phyloP scores from a whole-genome alignment of 805 yeast species.

The Zygosaccharomyces siamensis region DNA sequence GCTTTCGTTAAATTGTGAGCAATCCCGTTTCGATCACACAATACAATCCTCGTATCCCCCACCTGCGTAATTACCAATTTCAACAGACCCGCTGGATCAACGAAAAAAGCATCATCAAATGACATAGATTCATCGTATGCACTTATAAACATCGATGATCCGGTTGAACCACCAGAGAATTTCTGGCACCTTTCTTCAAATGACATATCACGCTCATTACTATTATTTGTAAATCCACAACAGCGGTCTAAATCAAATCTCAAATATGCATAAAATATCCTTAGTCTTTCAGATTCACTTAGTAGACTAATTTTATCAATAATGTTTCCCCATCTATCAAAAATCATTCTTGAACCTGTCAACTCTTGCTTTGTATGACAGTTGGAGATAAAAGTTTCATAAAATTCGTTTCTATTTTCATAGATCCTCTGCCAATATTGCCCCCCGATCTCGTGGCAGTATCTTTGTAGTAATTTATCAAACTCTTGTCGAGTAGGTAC shows the following conservation, averaged over 20 bases:
- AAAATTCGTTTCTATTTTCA: conserved; percentile 39
- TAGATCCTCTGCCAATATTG: conserved; percentile 85
- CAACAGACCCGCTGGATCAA: conserved; percentile 61
- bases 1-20: conserved; percentile 74
- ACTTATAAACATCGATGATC: conserved; percentile 55
- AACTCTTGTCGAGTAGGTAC: conserved; percentile 33
- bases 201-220: conserved; percentile 10
- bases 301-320: conserved; percentile 35
- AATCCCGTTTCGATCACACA: conserved; percentile 76
- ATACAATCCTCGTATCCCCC: conserved; percentile 84
- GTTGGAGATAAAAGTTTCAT: conserved; percentile 33
- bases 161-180: conserved; percentile 60
- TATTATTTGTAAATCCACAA: conserved; percentile 22
- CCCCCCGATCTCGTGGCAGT: conserved; percentile 57
- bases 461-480: conserved; percentile 47
- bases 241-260: conserved; percentile 31
- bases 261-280: conserved; percentile 27
- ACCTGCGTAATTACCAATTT: conserved; percentile 79
- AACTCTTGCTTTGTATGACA: conserved; percentile 36
- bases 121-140: conserved; percentile 24
- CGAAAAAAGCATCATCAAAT: conserved; percentile 30
- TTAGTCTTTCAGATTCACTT: conserved; percentile 30
- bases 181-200: conserved; percentile 27
- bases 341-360: conserved; percentile 35
- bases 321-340: conserved; percentile 35